A percentile compares a stretch with the other conserved stretches of the same genome.
Conservation (phyloP, 768 basidiomycete genomes). For the Pleurotus citrinopileatus region DNA sequence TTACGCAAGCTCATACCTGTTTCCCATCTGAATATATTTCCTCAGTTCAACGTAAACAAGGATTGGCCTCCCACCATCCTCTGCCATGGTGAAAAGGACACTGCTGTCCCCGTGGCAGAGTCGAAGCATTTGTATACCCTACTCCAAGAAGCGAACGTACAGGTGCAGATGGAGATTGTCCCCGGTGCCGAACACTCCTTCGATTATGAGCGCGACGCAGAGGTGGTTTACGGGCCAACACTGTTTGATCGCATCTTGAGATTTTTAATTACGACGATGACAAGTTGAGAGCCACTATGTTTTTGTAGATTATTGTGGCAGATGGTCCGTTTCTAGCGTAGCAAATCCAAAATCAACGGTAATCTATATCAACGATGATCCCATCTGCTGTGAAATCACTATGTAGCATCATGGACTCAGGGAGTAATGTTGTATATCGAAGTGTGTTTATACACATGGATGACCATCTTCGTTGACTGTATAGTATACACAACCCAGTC, state of each 20-base stretch:
- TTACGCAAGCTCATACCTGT: constrained; percentile 27
- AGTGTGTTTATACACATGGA: no score
- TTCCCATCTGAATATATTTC: constrained; percentile 38
- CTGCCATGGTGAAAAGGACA: constrained; percentile 48
- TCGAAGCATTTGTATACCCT: constrained; percentile 33
- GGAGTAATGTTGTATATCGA: no score
- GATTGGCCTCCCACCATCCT: constrained; percentile 49
- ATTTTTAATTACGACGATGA: constrained; percentile 27
- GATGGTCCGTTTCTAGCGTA: no score
- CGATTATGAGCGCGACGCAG: constrained; percentile 46
- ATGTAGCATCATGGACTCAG: no score
- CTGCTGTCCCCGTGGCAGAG: constrained; percentile 39
- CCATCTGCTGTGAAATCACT: no score
- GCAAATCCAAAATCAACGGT: no score
- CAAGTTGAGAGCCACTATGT: background rate
- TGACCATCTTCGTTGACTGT: no score
- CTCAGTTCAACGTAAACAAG: constrained; percentile 38
- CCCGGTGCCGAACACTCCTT: constrained; percentile 53
- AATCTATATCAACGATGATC: no score
- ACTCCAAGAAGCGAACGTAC: constrained; percentile 33
- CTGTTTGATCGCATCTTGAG: constrained; percentile 32
- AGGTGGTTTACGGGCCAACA: constrained; percentile 31
- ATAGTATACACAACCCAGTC: no score
- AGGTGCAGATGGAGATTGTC: constrained; percentile 31
- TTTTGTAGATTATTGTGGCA: no score